Evolutionary conservation across 1,284 basidiomycete genomes (phyloP).

Genomic region (Ceratorhiza oryzae-sativae): DNA sequence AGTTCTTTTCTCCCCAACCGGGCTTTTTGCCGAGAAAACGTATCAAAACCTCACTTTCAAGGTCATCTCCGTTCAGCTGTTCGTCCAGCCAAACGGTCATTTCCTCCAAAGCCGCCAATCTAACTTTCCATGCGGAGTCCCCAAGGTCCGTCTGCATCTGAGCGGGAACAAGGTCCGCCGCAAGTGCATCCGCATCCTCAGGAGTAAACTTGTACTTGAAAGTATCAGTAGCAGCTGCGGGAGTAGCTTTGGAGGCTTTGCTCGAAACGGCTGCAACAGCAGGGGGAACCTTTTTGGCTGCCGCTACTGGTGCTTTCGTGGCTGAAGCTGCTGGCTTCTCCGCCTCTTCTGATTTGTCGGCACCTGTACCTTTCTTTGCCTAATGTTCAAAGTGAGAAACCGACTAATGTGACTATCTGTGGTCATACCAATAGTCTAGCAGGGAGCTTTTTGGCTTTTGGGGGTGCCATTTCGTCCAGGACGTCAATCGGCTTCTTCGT

Average conservation of each 20-base stretch:
- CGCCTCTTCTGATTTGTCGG: conserved; percentile 47
- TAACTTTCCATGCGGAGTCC: conserved; percentile 92
- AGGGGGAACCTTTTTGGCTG: conserved; percentile 59
- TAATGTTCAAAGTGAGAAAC: conserved; percentile 48
- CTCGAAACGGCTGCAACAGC: conserved; percentile 53
- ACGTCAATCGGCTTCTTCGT: conserved; percentile 18
- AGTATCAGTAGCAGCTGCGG: conserved; percentile 70
- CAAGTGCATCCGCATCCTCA: conserved; percentile 90
- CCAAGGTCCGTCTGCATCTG: conserved; percentile 75
- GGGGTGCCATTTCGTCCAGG: conserved; percentile 40
- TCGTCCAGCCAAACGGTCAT: conserved; percentile 83
- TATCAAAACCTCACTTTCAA: conserved; percentile 91
- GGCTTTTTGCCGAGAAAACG: conserved; percentile 90
- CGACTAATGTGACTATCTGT: too few species aligned
- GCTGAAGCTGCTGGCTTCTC: conserved; percentile 48
- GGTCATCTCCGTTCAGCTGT: conserved; percentile 61
- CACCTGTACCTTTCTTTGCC: conserved; percentile 64
- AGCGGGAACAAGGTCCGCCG: conserved; percentile 76
- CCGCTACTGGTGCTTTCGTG: conserved; percentile 50
- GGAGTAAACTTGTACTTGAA: conserved; percentile 92
- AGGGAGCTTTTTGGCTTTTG: conserved; percentile 45
- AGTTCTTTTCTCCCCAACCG: conserved; percentile 98
- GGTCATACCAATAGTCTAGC: conserved; percentile 46
- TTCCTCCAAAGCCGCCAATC: conserved; percentile 87
- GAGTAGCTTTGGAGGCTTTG: conserved; percentile 62